Percentiles rank a stretch among this genome's conserved stretches.
These are phyloP conservation scores for Porodaedalea pini DNA, from an alignment of 1,284 basidiomycete genomes.

Conservation along the genomic window DNA sequence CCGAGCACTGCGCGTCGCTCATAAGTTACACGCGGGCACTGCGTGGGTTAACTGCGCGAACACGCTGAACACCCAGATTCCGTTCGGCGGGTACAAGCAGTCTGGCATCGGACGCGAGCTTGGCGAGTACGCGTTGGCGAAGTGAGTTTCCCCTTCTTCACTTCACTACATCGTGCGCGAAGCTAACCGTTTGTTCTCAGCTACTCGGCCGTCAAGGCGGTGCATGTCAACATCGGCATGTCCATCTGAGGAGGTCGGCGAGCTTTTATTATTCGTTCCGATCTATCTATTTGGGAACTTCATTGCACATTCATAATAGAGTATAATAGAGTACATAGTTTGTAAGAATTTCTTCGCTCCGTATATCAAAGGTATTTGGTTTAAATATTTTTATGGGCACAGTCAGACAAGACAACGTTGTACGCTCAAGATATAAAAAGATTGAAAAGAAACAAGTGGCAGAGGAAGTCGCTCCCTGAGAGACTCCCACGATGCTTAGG, in stretches of 20 bases:
- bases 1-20: conserved; percentile 70
- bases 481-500: no score
- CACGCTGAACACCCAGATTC: conserved; percentile 58
- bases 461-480: no score
- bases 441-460: no score
- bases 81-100: conserved; percentile 90
- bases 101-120: conserved; percentile 83
- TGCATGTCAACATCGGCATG: conserved; percentile 71
- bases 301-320: no score
- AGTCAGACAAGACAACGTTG: no score
- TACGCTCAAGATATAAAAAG: no score
- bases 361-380: no score
- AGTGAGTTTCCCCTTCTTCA: conserved; percentile 40
- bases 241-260: conserved; percentile 7
- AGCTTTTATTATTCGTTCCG: conserved; percentile 34
- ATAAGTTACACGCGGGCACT: conserved; percentile 81
- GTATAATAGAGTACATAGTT: no score
- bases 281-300: conserved; percentile 98
- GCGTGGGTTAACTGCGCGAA: conserved; percentile 81
- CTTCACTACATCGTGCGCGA: not conserved
- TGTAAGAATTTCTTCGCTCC: no score
- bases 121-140: conserved; percentile 74
- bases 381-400: no score
- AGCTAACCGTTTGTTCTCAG: conserved; percentile 38
- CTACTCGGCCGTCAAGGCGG: conserved; percentile 82